These are phyloP conservation scores for Epichloe brachyelytri DNA, from an alignment of 2,329 filamentous ascomycete genomes.

Conservation along the genomic window DNA sequence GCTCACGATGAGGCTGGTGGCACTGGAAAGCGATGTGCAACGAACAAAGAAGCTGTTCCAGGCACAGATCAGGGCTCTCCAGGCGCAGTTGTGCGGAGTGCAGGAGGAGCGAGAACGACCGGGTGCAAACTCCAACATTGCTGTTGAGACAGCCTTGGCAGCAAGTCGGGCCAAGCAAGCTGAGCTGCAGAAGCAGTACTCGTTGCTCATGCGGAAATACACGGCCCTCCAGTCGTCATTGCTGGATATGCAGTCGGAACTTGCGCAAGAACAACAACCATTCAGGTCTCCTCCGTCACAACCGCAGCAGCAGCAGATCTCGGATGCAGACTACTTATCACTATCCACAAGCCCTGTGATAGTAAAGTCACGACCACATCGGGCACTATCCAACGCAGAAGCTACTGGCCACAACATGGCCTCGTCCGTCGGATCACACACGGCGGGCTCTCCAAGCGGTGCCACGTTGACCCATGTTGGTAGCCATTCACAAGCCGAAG, in stretches of 20 bases:
- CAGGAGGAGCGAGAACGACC: conserved; percentile 16
- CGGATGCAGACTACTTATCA: conserved; percentile 23
- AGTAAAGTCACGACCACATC: conserved; percentile 24
- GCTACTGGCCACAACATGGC: conserved; percentile 29
- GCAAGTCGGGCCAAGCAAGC: conserved; percentile 40
- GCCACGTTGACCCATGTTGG: not conserved
- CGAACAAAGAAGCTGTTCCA: conserved; percentile 31
- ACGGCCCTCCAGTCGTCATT: conserved; percentile 37
- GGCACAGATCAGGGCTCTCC: conserved; percentile 34
- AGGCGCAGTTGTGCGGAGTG: conserved; percentile 30
- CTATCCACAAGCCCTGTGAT: conserved; percentile 25
- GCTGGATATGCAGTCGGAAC: conserved; percentile 31
- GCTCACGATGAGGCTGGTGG: conserved; percentile 43
- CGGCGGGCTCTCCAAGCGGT: conserved; percentile 2
- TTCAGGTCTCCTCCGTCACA: not conserved
- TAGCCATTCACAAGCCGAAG: not conserved
- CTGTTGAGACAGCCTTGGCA: conserved; percentile 32
- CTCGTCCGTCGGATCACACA: conserved; percentile 25
- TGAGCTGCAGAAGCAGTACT: conserved; percentile 40
- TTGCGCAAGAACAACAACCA: not conserved
- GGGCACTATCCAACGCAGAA: conserved; percentile 33
- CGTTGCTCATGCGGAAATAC: conserved; percentile 37
- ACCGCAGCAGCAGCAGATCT: not conserved
- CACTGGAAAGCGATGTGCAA: conserved; percentile 33
- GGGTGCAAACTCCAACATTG: conserved; percentile 19